phyloP scores from a whole-genome alignment of 805 yeast species.

The Kodamaea jinghongensis region DNA sequence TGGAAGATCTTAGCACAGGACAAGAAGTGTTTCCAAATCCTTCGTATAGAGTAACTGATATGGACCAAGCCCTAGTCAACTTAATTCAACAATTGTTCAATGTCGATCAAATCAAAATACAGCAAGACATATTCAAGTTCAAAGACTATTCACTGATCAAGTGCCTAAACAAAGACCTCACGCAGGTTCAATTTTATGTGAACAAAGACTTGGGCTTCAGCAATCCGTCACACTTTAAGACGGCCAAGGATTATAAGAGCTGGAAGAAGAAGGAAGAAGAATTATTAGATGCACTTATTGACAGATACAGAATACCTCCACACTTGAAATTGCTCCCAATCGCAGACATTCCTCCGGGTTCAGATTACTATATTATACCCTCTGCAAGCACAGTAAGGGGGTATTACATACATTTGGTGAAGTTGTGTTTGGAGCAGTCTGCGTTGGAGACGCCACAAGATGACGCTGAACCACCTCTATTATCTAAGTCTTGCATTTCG shows the following conservation, averaged over 20 bases:
- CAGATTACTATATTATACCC: slow-evolving; percentile 38
- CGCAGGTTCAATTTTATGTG: slow-evolving; percentile 31
- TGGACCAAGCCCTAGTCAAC: slow-evolving; percentile 44
- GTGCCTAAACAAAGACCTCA: slow-evolving; percentile 35
- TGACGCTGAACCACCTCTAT: slow-evolving; percentile 19
- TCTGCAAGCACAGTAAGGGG: slow-evolving; percentile 32
- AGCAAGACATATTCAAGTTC: slow-evolving; percentile 48
- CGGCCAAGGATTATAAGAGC: slow-evolving; percentile 21
- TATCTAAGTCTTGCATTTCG: slow-evolving; percentile 41
- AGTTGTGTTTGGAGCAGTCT: slow-evolving; percentile 45
- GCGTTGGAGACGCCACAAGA: slow-evolving; percentile 7
- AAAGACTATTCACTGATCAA: slow-evolving; percentile 42
- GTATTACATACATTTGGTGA: slow-evolving; percentile 39
- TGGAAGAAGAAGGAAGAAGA: slow-evolving; percentile 34
- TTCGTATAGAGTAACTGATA: slow-evolving; percentile 52
- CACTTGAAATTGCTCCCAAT: slow-evolving; percentile 27
- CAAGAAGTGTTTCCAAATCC: slow-evolving; percentile 36
- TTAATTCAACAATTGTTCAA: slow-evolving; percentile 49
- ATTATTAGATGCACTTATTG: slow-evolving; percentile 21
- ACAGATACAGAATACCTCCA: slow-evolving; percentile 34
- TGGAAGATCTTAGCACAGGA: not conserved
- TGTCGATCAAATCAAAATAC: slow-evolving; percentile 48
- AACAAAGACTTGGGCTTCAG: slow-evolving; percentile 43
- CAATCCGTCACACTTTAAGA: slow-evolving; percentile 22
- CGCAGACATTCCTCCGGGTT: slow-evolving; percentile 34